These are phyloP conservation scores for Stentor roeselii DNA, from an alignment of 73 alveolate genomes.

Conservation along the genomic window DNA sequence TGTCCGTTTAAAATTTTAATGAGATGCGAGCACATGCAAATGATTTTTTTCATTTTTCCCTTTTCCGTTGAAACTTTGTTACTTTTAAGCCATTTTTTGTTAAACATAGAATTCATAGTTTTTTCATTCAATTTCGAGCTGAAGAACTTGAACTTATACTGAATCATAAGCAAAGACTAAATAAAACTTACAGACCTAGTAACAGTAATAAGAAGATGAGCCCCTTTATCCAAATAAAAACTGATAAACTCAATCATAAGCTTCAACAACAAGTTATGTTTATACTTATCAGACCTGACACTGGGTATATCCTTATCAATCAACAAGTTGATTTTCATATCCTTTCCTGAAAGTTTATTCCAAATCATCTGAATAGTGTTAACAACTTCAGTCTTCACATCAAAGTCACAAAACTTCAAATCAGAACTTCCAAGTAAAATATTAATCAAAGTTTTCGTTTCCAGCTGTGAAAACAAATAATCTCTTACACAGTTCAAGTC, in stretches of 20 bases:
- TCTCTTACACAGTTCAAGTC: not conserved
- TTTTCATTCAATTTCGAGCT: not conserved
- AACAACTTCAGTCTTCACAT: not conserved
- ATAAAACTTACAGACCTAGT: not conserved
- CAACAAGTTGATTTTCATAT: not conserved
- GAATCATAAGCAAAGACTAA: not conserved
- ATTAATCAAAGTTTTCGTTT: no score
- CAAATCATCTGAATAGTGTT: not conserved
- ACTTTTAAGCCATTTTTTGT: not conserved
- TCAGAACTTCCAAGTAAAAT: not conserved
- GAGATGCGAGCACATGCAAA: not conserved
- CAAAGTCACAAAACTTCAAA: not conserved
- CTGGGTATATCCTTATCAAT: not conserved
- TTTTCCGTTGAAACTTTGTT: not conserved
- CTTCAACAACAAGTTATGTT: not conserved
- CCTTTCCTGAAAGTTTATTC: not conserved
- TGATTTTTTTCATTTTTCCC: no score
- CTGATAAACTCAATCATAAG: not conserved
- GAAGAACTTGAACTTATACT: not conserved
- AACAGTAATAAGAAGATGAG: not conserved
- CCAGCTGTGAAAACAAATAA: not conserved
- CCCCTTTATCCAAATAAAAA: not conserved
- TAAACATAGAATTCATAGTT: not conserved
- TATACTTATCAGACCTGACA: not conserved
- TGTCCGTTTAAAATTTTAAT: not conserved